Evolutionary conservation across 1,284 basidiomycete species (phyloP), one percentile per base, ranked within the genome.

Genomic region (Malassezia psittaci): DNA sequence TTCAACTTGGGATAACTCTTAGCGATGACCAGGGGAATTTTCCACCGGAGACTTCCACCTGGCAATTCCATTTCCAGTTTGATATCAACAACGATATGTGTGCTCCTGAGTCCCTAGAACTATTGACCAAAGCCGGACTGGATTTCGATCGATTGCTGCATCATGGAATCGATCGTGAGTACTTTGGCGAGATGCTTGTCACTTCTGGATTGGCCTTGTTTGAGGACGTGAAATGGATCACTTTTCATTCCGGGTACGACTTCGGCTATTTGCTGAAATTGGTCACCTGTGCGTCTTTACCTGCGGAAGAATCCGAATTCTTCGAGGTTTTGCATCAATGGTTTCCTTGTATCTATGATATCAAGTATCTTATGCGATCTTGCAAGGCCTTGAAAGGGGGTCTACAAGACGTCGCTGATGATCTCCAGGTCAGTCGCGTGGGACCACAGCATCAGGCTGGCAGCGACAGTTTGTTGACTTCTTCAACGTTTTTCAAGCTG

Each of bases 31-130:
- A 94, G 33, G 93, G 93, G 7, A 85, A 90, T 69, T 83, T 85
- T 56, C 88, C 91, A 13, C 74, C 73, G 9, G 83, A 84, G 60
- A 83, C 85, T 47, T 87, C 87, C 49, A 96, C 90, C 34, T 99
- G 93, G 93, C 94, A 99, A 77, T 99, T 99, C 79, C 98, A 99
- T 78, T 96, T 99, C 77, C 82, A 83, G 65, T 99, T 98, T 78
- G 89, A 83, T 76, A 78, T 90, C 63, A 82, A 83, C 89, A 91
- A 75, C 67, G 93, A 99, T 78, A 96, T 98, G 90, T 98, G 88
- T 76, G 88, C 90, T 16, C 93, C 90, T 13, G 93, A 98, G 63
- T 93, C 90, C 48, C 85, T 98, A 67, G 91, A 99, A 52, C 81
- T 93, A 21, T 79, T 98, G 47, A 87, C 88, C 75, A 91, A 91